These are phyloP conservation scores for Penicillium verhagenii DNA, from an alignment of 495 filamentous ascomycete species.

Conservation along the genomic window DNA sequence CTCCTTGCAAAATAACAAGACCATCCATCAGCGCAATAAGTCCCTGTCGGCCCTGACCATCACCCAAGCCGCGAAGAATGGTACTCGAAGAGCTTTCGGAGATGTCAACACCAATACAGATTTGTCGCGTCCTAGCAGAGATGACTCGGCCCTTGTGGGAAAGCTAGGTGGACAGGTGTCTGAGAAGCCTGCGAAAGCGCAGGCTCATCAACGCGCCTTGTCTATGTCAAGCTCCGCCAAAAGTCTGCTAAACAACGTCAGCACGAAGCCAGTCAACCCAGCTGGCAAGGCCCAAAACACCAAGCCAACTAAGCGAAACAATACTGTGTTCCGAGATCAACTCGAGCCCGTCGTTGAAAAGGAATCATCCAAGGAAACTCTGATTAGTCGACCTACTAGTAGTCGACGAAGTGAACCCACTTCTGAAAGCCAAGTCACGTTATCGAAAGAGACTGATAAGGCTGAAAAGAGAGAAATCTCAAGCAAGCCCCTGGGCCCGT, in stretches of 20 bases:
- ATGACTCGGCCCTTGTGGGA: conserved; percentile 49
- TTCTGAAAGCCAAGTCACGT: conserved; percentile 10
- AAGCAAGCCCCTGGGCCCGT: not conserved
- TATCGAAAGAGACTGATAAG: conserved; percentile 5
- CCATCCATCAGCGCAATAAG: conserved; percentile 77
- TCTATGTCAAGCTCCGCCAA: conserved; percentile 50
- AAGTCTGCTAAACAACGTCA: conserved; percentile 43
- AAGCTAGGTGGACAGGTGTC: conserved; percentile 40
- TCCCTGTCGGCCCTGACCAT: conserved; percentile 68
- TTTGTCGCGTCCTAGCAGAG: conserved; percentile 45
- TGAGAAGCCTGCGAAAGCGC: conserved; percentile 54
- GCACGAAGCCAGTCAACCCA: conserved; percentile 34
- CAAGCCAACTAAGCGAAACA: conserved; percentile 56
- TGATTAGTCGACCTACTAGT: conserved; percentile 15
- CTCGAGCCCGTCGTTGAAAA: conserved; percentile 34
- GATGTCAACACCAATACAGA: conserved; percentile 76
- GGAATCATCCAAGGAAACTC: conserved; percentile 41
- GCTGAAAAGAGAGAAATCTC: not conserved
- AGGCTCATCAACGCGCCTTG: conserved; percentile 65
- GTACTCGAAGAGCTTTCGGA: conserved; percentile 71
- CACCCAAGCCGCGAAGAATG: conserved; percentile 59
- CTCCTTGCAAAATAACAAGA: conserved; percentile 51
- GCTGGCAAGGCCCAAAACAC: conserved; percentile 37
- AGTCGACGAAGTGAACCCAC: conserved; percentile 12
- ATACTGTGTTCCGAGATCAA: conserved; percentile 64